Conservation (phyloP, 1,139 yeast species). For the Blastobotrys serpentis region DNA sequence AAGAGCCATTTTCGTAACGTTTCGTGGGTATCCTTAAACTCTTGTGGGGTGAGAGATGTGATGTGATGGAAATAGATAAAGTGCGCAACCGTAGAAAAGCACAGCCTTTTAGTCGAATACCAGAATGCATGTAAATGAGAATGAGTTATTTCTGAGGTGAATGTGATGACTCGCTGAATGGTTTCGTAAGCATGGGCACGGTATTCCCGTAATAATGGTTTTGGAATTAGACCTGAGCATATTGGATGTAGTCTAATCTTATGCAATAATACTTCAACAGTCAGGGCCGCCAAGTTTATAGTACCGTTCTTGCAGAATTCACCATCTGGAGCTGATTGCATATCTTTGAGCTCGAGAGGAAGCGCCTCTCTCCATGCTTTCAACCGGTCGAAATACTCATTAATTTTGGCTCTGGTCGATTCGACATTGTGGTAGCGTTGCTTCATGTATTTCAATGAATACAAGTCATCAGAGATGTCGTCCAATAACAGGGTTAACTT, state of each 20-base stretch:
- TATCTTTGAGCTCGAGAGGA: constrained; percentile 34
- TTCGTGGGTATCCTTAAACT: constrained; percentile 33
- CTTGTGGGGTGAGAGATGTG: constrained; percentile 35
- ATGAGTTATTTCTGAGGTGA: constrained; percentile 39
- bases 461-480: constrained; percentile 32
- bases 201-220: constrained; percentile 23
- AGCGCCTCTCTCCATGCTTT: constrained; percentile 33
- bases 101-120: constrained; percentile 37
- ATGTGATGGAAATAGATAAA: constrained; percentile 38
- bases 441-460: constrained; percentile 28
- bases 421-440: constrained; percentile 25
- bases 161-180: constrained; percentile 35
- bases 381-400: constrained; percentile 27
- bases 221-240: constrained; percentile 24
- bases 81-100: constrained; percentile 38
- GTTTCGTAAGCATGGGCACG: constrained; percentile 35
- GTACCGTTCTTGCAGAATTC: constrained; percentile 38
- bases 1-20: constrained; percentile 38
- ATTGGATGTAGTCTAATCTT: constrained; percentile 33
- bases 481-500: constrained; percentile 36
- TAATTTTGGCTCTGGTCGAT: constrained; percentile 25
- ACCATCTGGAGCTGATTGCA: constrained; percentile 29
- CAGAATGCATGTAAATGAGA: constrained; percentile 41
- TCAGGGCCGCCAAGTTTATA: constrained; percentile 36
- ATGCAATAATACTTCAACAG: constrained; percentile 37